Conservation (phyloP, 345 rosid genomes). For the Dipteronia sinensis region DNA sequence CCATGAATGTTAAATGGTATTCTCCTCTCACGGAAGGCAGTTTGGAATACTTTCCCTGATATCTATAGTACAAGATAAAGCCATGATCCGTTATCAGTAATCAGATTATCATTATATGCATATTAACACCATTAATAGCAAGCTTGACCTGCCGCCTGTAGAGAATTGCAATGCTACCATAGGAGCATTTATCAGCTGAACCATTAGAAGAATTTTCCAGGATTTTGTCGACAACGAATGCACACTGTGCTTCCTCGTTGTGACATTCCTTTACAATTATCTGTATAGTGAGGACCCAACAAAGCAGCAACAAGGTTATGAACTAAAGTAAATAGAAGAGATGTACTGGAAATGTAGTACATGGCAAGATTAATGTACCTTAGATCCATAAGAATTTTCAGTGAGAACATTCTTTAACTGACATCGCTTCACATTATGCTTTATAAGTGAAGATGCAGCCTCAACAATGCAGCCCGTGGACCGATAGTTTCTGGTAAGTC, state of each 20-base stretch:
- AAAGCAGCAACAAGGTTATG: slow-evolving; percentile 17
- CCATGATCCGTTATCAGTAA: slow-evolving; percentile 20
- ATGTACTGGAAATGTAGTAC: neutral
- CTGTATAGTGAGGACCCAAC: slow-evolving; percentile 39
- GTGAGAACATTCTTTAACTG: slow-evolving; percentile 65
- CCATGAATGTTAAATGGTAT: slow-evolving; percentile 94
- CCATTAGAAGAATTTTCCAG: slow-evolving; percentile 54
- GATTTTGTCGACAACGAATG: slow-evolving; percentile 85
- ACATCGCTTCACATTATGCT: slow-evolving; percentile 69
- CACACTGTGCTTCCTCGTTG: slow-evolving; percentile 88
- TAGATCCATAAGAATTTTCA: slow-evolving; percentile 84
- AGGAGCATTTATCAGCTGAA: slow-evolving; percentile 49
- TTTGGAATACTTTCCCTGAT: slow-evolving; percentile 85
- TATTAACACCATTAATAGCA: slow-evolving; percentile 19
- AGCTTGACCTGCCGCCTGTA: slow-evolving; percentile 90
- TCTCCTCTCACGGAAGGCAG: slow-evolving; percentile 78
- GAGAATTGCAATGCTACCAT: slow-evolving; percentile 76
- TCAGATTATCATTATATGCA: slow-evolving; percentile 3
- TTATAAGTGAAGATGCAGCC: slow-evolving; percentile 85
- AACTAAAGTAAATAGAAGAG: slow-evolving; percentile 6
- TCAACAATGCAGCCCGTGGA: slow-evolving; percentile 87
- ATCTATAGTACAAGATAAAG: slow-evolving; percentile 49
- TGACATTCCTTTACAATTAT: slow-evolving; percentile 82
- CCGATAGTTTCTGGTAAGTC: slow-evolving; percentile 81
- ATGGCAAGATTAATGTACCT: slow-evolving; percentile 49